Base-by-base conservation (phyloP, 805 yeast species). In the Clavispora vitiphila region DNA sequence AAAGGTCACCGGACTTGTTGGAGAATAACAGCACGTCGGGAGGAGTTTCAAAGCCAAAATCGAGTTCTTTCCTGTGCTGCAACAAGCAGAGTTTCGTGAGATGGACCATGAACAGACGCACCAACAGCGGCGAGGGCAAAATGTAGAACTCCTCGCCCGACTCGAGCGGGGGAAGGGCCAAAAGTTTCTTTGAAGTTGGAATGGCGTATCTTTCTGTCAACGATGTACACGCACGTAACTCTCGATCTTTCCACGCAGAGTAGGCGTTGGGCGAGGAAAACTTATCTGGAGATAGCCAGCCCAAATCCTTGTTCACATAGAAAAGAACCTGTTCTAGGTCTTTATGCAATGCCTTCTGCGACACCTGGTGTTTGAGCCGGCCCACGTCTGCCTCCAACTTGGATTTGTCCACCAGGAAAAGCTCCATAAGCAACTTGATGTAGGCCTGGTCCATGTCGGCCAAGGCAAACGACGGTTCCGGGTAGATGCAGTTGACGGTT, bases 361-460 rank as follows among this genome's bases (percentile, higher is more conserved):
- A 65, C 1, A 77, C 64, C 2, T 54, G 21, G 15, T 63, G 67
- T 45, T 72, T 76, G 34, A 66, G 55, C 22, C 61, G 60, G 32
- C 67, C 57, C 2, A 82, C 58, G 52, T 80, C 86, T 31, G 69
- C 72, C 52, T 83, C 88, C 9, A 85, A 43, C 39, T 69, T 66
- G 1, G 66, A 49, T 3, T 62, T 67, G 38, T 78, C 77, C 2
- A 78, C 65, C 4, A 56, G 53, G 53, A 84, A 81, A n/a, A 83
- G 40, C 3, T 62, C 57, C 29, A 67, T 71, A 8, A 85, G 52
- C 19, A 76, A 60, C n/a, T 22, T 38, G 8, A 67, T 44, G 40
- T 55, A 38, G 1, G 80, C 72, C 44, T 71, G 68, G 15, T 78
- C 76, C 61, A 83, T 76, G 46, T 83, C 86, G 0, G 69, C 48